These are phyloP conservation scores for Albugo laibachii DNA, from an alignment of 352 stramenopile species.

Conservation along the genomic window DNA sequence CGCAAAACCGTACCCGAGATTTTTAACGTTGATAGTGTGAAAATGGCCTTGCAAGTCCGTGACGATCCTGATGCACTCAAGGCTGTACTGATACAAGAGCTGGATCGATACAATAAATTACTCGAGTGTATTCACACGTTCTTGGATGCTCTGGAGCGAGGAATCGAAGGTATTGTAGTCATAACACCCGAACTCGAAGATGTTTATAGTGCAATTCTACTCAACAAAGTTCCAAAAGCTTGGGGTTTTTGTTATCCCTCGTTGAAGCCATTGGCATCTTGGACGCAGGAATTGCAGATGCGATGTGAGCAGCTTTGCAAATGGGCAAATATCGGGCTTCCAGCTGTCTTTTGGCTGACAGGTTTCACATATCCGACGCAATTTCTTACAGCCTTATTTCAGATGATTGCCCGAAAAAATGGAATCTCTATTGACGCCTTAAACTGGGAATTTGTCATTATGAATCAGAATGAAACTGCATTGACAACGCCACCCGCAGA, in stretches of 20 bases:
- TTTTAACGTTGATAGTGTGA: conserved; percentile 76
- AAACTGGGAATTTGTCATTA: conserved; percentile 88
- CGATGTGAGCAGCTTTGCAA: conserved; percentile 80
- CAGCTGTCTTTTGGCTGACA: conserved; percentile 86
- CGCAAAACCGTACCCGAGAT: conserved; percentile 77
- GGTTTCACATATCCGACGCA: conserved; percentile 93
- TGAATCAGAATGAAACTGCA: conserved; percentile 77
- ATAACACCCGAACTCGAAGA: conserved; percentile 89
- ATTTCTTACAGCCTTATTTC: conserved; percentile 90
- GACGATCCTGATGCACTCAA: conserved; percentile 84
- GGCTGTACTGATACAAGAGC: conserved; percentile 88
- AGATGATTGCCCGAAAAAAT: conserved; percentile 88
- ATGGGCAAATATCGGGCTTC: conserved; percentile 74
- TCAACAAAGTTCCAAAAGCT: conserved; percentile 70
- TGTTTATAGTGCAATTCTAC: conserved; percentile 81
- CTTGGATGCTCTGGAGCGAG: conserved; percentile 74
- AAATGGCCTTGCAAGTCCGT: conserved; percentile 33
- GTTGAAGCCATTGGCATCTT: conserved; percentile 84
- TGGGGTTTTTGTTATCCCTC: conserved; percentile 91
- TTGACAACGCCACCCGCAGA: conserved; percentile 70
- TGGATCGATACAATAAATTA: conserved; percentile 88
- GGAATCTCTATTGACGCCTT: conserved; percentile 89
- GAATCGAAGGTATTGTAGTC: conserved; percentile 85
- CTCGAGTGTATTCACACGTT: conserved; percentile 58
- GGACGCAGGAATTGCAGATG: conserved; percentile 83